A percentile compares a stretch with the other conserved stretches of the same genome.
phyloP scores from a whole-genome alignment of 2,329 filamentous ascomycete species.

The Hymenoscyphus fraxineus region DNA sequence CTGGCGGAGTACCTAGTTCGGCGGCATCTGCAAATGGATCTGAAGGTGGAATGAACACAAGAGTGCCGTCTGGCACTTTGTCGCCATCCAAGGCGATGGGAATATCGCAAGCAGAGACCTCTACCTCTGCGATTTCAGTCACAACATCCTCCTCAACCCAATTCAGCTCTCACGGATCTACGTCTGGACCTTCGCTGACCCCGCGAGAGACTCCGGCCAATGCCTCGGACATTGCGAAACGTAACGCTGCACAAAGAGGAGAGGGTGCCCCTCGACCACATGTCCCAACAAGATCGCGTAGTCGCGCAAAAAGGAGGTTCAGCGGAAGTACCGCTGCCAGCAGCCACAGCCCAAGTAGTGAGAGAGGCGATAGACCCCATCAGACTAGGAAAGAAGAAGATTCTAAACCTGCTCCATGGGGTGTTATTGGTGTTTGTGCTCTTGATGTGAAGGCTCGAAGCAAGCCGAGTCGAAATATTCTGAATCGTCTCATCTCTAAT shows the following conservation, averaged over 20 bases:
- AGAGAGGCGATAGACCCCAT: constrained; percentile 61
- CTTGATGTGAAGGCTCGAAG: constrained; percentile 93
- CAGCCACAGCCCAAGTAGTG: constrained; percentile 75
- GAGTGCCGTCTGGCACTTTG: constrained; percentile 23
- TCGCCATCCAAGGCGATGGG: constrained; percentile 22
- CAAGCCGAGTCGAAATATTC: constrained; percentile 93
- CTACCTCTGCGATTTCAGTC: constrained; percentile 50
- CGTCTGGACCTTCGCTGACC: constrained; percentile 45
- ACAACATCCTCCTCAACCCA: constrained; percentile 47
- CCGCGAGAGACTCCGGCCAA: constrained; percentile 31
- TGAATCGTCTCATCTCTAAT: constrained; percentile 86
- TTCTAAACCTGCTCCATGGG: constrained; percentile 58
- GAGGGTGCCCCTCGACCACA: constrained; percentile 37
- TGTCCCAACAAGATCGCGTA: constrained; percentile 56
- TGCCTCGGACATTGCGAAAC: constrained; percentile 32
- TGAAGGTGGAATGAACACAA: constrained; percentile 38
- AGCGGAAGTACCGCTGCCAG: constrained; percentile 80
- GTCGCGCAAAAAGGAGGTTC: constrained; percentile 68
- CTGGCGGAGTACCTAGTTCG: constrained; percentile 46
- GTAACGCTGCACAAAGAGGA: constrained; percentile 31
- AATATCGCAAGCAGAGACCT: constrained; percentile 46
- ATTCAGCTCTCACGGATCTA: constrained; percentile 41
- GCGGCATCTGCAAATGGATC: constrained; percentile 52
- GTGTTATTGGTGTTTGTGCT: constrained; percentile 87
- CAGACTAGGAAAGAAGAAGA: constrained; percentile 53